Conservation (phyloP, 2,329 filamentous ascomycete genomes). For the Zymoseptoria ardabiliae region DNA sequence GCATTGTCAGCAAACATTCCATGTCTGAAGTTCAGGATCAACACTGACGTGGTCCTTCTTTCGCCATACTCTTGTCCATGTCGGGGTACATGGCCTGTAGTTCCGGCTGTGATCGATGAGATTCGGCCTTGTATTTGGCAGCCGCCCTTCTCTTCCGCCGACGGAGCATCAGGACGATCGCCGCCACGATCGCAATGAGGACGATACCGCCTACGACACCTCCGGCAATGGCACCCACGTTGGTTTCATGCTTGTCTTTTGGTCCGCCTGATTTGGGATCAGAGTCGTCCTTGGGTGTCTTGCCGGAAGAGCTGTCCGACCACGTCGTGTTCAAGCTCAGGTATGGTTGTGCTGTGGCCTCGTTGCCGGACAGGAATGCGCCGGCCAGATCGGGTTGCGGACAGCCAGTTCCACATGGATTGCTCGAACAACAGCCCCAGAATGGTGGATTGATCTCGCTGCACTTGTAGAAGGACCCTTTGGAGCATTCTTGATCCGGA, state of each 20-base stretch:
- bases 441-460: constrained; percentile 7
- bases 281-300: neutral
- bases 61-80: constrained; percentile 1
- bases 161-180: constrained; percentile 3
- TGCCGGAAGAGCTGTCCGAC: constrained; percentile 1
- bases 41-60: constrained; percentile 3
- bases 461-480: constrained; percentile 10
- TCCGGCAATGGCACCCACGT: constrained; percentile 11
- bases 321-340: constrained; percentile 7
- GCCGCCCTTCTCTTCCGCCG: constrained; percentile 7
- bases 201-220: constrained; percentile 12
- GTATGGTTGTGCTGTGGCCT: constrained; percentile 3
- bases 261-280: neutral
- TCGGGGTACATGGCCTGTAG: neutral
- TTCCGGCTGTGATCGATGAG: neutral
- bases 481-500: constrained; percentile 10
- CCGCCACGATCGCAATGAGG: constrained; percentile 3
- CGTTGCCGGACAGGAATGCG: constrained; percentile 9
- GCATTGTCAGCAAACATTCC: neutral
- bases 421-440: constrained; percentile 10
- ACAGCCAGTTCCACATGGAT: constrained; percentile 7
- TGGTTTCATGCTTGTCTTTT: neutral
- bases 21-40: neutral
- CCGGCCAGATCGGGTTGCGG: constrained; percentile 1
- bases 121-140: neutral